Percentiles rank a stretch among this genome's conserved stretches.
phyloP scores from a whole-genome alignment of 2,329 filamentous ascomycete genomes.

The Fusarium sp. region DNA sequence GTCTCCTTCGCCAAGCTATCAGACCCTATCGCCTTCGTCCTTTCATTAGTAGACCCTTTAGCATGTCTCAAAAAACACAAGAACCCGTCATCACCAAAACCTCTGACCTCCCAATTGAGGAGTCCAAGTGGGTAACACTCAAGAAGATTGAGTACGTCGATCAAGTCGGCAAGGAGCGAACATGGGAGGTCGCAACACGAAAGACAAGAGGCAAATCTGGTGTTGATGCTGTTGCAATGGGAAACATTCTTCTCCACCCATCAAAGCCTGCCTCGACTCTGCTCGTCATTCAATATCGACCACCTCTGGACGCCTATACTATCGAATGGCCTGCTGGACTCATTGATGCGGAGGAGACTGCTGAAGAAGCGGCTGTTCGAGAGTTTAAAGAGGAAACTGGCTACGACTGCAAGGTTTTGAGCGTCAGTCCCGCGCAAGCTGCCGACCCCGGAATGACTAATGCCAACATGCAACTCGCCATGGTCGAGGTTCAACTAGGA shows the following conservation, averaged over 20 bases:
- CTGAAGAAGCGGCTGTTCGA: constrained; percentile 43
- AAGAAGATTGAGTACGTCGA: constrained; percentile 48
- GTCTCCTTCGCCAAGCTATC: background rate
- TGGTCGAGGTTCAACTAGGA: constrained; percentile 43
- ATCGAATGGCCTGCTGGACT: constrained; percentile 47
- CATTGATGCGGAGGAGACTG: constrained; percentile 44
- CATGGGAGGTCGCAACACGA: constrained; percentile 47
- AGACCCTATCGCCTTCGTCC: background rate
- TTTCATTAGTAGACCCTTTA: background rate
- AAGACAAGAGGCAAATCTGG: constrained; percentile 45
- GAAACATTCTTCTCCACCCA: constrained; percentile 44
- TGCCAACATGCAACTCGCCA: constrained; percentile 46
- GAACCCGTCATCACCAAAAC: constrained; percentile 44
- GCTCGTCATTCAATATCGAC: constrained; percentile 46
- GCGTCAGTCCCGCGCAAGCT: constrained; percentile 41
- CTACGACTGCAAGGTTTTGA: constrained; percentile 42
- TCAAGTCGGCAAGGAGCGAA: constrained; percentile 44
- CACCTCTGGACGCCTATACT: constrained; percentile 46
- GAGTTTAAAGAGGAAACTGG: constrained; percentile 48
- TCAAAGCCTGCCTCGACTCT: constrained; percentile 46
- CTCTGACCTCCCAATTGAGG: constrained; percentile 39
- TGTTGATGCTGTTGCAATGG: constrained; percentile 47
- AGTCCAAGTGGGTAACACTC: constrained; percentile 46
- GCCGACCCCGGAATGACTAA: constrained; percentile 47
- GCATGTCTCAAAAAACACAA: constrained; percentile 38